Evolutionary conservation across 2,329 filamentous ascomycete species (phyloP).

Genomic region (Pseudopithomyces maydicus): DNA sequence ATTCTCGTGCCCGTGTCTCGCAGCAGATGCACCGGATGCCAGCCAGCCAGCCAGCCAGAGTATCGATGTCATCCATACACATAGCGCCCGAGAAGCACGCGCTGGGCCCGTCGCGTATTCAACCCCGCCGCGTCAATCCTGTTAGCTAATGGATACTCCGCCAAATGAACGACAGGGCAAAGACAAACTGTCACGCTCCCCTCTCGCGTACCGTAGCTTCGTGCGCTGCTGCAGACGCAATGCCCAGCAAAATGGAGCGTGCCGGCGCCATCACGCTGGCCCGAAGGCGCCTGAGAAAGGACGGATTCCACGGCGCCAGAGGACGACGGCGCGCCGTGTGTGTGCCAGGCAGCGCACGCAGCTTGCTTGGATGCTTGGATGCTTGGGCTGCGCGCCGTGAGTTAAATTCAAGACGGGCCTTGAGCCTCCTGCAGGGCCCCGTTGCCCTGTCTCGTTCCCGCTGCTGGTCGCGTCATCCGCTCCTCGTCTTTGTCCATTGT

Average conservation of each 20-base stretch:
- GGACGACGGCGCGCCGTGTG: neutral
- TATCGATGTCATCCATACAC: neutral
- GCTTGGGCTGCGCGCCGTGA: conserved; percentile 6
- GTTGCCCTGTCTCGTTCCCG: neutral
- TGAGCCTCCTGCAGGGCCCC: neutral
- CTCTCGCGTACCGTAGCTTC: neutral
- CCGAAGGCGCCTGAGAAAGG: conserved; percentile 19
- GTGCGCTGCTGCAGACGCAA: conserved; percentile 23
- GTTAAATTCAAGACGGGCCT: neutral
- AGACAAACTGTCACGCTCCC: neutral
- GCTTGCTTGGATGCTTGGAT: conserved; percentile 1
- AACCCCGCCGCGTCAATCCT: conserved; percentile 9
- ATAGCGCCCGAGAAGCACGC: neutral
- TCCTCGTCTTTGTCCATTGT: conserved; percentile 1
- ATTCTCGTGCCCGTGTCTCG: neutral
- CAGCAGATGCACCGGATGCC: conserved; percentile 1
- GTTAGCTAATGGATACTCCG: conserved; percentile 28
- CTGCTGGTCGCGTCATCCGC: conserved; percentile 4
- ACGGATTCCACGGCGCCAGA: neutral
- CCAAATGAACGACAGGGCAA: conserved; percentile 14
- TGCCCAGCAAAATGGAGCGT: conserved; percentile 25
- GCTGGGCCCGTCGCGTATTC: conserved; percentile 12
- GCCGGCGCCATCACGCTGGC: conserved; percentile 31
- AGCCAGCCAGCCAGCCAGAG: neutral
- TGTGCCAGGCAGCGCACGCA: too few species aligned